A percentile compares a stretch with the other conserved stretches of the same genome.
Conservation (phyloP, 768 basidiomycete species). For the Calocera cornea region DNA sequence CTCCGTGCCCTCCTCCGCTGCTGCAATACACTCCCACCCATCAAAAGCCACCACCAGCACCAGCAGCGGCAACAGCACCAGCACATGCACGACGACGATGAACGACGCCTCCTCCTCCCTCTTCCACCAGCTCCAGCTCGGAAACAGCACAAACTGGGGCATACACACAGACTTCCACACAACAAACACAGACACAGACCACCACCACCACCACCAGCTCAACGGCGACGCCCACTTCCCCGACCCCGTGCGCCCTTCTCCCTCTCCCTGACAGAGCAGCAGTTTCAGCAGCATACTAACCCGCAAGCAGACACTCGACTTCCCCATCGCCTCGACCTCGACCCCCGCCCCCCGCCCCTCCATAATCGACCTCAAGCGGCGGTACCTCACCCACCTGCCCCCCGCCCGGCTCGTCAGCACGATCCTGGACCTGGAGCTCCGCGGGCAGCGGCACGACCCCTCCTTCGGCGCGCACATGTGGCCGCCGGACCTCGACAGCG, state of each 20-base stretch:
- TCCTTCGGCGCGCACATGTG: slow-evolving; percentile 2
- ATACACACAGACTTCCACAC: neutral
- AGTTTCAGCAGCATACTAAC: neutral
- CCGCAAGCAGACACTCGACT: neutral
- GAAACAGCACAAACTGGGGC: slow-evolving; percentile 4
- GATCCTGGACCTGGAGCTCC: slow-evolving; percentile 30
- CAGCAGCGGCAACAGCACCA: no score
- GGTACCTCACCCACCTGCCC: slow-evolving; percentile 54
- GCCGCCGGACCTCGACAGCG: slow-evolving; percentile 46
- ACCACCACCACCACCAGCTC: neutral
- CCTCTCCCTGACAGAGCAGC: neutral
- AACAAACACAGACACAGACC: neutral
- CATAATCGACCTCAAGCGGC: slow-evolving; percentile 39
- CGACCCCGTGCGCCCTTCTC: neutral
- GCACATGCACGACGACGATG: no score
- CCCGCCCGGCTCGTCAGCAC: slow-evolving; percentile 66
- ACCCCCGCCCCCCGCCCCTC: neutral
- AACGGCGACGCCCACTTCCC: neutral
- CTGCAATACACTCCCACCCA: no score
- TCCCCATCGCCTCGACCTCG: no score
- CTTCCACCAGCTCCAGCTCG: neutral
- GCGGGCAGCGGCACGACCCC: slow-evolving; percentile 38
- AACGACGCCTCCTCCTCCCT: neutral
- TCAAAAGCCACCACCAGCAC: no score
- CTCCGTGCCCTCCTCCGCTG: no score